phyloP scores from a whole-genome alignment of 768 basidiomycete species.

The Dendrothele bispora region DNA sequence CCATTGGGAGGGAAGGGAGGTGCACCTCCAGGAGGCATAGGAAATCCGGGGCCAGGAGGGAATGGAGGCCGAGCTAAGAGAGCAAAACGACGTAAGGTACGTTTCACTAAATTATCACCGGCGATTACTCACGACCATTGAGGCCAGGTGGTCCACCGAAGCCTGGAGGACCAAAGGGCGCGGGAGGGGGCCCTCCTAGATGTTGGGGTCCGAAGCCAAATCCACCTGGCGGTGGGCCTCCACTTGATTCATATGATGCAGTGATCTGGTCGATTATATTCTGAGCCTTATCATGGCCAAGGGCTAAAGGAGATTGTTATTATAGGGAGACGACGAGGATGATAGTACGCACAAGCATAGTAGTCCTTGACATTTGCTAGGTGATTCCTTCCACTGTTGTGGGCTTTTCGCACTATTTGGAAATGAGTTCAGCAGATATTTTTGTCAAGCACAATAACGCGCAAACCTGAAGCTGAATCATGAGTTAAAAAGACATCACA shows the following conservation, averaged over 20 bases:
- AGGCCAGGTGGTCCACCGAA: constrained; percentile 36
- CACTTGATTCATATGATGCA: constrained; percentile 83
- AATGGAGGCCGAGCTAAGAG: constrained; percentile 64
- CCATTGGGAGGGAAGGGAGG: constrained; percentile 76
- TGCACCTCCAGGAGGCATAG: constrained; percentile 50
- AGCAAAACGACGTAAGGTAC: constrained; percentile 10
- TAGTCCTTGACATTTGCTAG: constrained; percentile 96
- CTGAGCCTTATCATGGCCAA: constrained; percentile 96
- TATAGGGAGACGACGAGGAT: neutral
- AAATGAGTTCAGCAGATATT: too few species aligned
- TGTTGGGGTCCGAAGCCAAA: constrained; percentile 87
- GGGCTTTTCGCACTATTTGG: constrained; percentile 99
- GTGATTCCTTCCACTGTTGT: constrained; percentile 97
- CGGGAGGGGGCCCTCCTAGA: constrained; percentile 56
- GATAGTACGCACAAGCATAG: constrained; percentile 73
- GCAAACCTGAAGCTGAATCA: constrained; percentile 88
- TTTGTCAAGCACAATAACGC: too few species aligned
- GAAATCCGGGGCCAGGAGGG: constrained; percentile 63
- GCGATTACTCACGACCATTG: constrained; percentile 26
- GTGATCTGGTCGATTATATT: constrained; percentile 99
- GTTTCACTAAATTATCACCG: constrained; percentile 2
- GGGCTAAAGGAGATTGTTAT: constrained; percentile 44
- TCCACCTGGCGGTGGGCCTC: constrained; percentile 84
- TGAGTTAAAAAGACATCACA: constrained; percentile 94
- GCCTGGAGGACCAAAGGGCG: constrained; percentile 31